Base-by-base conservation (phyloP, 495 filamentous ascomycete species). In the Oidiodendron maius region DNA sequence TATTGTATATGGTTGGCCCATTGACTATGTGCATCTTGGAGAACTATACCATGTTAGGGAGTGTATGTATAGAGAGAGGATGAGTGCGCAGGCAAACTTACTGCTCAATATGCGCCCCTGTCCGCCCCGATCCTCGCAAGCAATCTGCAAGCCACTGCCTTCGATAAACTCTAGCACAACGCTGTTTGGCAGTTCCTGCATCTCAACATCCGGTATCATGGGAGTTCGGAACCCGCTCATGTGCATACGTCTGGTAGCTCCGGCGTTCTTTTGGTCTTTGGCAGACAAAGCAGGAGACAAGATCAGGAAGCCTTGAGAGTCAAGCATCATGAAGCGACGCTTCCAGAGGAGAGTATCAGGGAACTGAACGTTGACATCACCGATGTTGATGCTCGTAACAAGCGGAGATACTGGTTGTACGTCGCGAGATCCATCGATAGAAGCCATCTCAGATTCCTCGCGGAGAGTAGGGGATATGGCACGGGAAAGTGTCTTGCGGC, bases 301-400 rank as follows among this genome's bases (percentile, higher is more conserved):
- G 50, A 93, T 79, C 36, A 96, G 62, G 57, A 83, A 84, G 9
- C 91, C 91, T 39, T 83, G 71, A 49, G 75, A 75, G 61, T 94
- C 86, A 39, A 96, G 73, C 42, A 82, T 77, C 68, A 95, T 81
- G 57, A 80, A 82, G 42, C 90, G 80, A 41, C 89, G 83, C 66
- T 95, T 95, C 91, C 91, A 96, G 9, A 96, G 72, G 18, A 96
- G 74, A 37, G 83, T 91, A 61, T 94, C 91, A 1, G 91, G 90
- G 59, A 96, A 95, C 58, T 96, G 91, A 3, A 95, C 81, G 53
- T 96, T 95, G 42, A 95, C 82, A 58, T 95, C 89, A 32, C 91
- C 90, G 61, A 94, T 76, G 43, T 83, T 78, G 22, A 84, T 68
- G 17, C 78, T 76, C 26, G 64, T 68, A 9, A 66, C 66, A 61